These are phyloP conservation scores for Leptographium galeiforme DNA, from an alignment of 2,329 filamentous ascomycete genomes.

Conservation along the genomic window DNA sequence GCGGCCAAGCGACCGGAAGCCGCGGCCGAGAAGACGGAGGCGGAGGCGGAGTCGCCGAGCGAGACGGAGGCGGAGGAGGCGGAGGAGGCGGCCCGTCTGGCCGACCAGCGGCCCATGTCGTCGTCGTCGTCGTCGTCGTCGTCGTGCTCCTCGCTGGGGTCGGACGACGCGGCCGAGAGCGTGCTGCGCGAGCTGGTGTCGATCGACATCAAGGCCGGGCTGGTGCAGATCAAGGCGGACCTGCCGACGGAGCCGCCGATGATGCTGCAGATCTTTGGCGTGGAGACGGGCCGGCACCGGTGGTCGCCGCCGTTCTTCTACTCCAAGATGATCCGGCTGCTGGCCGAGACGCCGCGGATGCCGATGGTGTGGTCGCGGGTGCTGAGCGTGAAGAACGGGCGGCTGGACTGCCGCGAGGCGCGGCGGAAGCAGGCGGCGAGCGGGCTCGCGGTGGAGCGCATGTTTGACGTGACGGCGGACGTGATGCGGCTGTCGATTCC, in stretches of 20 bases:
- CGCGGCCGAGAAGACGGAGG: neutral
- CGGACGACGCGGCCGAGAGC: neutral
- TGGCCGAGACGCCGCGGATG: constrained; percentile 76
- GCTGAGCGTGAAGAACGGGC: constrained; percentile 66
- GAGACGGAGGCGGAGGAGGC: neutral
- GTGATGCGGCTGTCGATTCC: constrained; percentile 80
- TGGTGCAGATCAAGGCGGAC: constrained; percentile 77
- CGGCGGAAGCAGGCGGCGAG: constrained; percentile 33
- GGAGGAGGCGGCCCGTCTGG: neutral
- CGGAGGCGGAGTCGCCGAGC: neutral
- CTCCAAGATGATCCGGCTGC: constrained; percentile 68
- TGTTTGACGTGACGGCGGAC: constrained; percentile 73
- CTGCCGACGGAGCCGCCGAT: constrained; percentile 83
- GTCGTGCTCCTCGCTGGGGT: neutral
- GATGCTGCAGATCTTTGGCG: constrained; percentile 75
- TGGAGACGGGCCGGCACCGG: constrained; percentile 73
- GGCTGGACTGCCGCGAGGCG: constrained; percentile 68
- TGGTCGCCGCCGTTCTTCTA: constrained; percentile 76
- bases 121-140: neutral
- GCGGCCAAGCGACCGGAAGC: constrained; percentile 3
- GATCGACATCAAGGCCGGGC: constrained; percentile 65
- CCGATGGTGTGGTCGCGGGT: constrained; percentile 75
- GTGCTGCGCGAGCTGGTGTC: constrained; percentile 53
- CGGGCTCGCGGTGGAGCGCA: constrained; percentile 55
- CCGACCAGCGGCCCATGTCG: neutral